phyloP scores from a whole-genome alignment of 164 flowering plant species.

The Aristolochia contorta region DNA sequence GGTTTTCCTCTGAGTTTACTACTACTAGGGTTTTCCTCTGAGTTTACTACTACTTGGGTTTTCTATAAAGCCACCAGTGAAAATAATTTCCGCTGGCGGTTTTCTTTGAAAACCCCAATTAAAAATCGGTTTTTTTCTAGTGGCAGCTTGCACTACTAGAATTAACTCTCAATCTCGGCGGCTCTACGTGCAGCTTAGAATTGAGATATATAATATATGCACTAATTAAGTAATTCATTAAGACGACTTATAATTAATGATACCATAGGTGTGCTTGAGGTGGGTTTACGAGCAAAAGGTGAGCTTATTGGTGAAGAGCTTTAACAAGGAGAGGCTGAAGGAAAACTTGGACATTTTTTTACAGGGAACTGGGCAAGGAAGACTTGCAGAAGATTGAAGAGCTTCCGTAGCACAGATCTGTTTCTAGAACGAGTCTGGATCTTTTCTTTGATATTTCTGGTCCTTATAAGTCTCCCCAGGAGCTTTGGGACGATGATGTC shows the following conservation, averaged over 20 bases:
- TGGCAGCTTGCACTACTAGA: not conserved
- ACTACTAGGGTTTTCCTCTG: no score
- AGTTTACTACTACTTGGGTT: no score
- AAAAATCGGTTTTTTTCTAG: no score
- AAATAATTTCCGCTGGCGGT: no score
- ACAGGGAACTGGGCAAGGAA: conserved; percentile 19
- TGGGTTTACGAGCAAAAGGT: conserved; percentile 27
- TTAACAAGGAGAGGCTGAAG: conserved; percentile 18
- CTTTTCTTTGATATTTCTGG: conserved; percentile 16
- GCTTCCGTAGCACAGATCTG: conserved; percentile 11
- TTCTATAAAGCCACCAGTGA: no score
- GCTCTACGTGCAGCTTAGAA: not conserved
- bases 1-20: no score
- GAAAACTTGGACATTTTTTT: conserved; percentile 21
- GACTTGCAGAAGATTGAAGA: conserved; percentile 12
- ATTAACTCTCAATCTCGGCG: no score
- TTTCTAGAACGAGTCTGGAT: not conserved
- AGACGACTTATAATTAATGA: not conserved
- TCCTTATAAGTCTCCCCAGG: conserved; percentile 13
- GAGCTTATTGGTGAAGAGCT: conserved; percentile 21
- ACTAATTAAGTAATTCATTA: no score
- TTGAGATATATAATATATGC: not conserved
- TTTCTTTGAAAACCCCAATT: no score
- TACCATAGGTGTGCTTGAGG: conserved; percentile 18
- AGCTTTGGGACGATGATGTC: conserved; percentile 28